A percentile compares a stretch with the other conserved stretches of the same genome.
These are phyloP conservation scores for Kazachstania viticola DNA, from an alignment of 805 yeast genomes.

Conservation along the genomic window DNA sequence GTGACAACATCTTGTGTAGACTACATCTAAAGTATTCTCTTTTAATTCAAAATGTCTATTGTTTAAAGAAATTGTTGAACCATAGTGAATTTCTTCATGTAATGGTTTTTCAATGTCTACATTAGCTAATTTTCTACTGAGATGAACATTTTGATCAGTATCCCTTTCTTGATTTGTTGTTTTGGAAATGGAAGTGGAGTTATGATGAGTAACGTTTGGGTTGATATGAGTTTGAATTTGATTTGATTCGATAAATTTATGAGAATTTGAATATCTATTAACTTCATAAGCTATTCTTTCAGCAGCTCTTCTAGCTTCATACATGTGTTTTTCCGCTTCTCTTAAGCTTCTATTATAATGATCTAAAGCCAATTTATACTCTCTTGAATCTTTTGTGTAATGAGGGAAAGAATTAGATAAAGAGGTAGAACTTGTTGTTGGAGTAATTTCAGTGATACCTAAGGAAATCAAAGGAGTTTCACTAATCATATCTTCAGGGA, in stretches of 20 bases:
- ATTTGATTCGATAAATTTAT: not conserved
- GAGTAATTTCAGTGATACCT: conserved; percentile 48
- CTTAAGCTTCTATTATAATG: conserved; percentile 40
- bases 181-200: not conserved
- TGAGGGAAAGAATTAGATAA: conserved; percentile 10
- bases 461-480: conserved; percentile 55
- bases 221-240: not conserved
- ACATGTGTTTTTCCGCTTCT: conserved; percentile 62
- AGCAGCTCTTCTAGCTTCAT: conserved; percentile 67
- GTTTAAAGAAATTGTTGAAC: conserved; percentile 11
- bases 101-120: conserved; percentile 56
- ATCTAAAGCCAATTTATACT: conserved; percentile 46
- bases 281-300: conserved; percentile 61
- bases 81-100: conserved; percentile 50
- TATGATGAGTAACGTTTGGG: not conserved
- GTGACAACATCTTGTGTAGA: conserved; percentile 90
- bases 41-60: conserved; percentile 13
- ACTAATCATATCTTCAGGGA: conserved; percentile 51
- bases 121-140: conserved; percentile 8
- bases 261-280: conserved; percentile 28
- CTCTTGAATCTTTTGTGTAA: conserved; percentile 27
- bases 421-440: conserved; percentile 15
- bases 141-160: no score
- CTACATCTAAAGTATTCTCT: conserved; percentile 42
- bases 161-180: no score